phyloP scores from a whole-genome alignment of 305 asterid genomes.

The Fraxinus paxiana region DNA sequence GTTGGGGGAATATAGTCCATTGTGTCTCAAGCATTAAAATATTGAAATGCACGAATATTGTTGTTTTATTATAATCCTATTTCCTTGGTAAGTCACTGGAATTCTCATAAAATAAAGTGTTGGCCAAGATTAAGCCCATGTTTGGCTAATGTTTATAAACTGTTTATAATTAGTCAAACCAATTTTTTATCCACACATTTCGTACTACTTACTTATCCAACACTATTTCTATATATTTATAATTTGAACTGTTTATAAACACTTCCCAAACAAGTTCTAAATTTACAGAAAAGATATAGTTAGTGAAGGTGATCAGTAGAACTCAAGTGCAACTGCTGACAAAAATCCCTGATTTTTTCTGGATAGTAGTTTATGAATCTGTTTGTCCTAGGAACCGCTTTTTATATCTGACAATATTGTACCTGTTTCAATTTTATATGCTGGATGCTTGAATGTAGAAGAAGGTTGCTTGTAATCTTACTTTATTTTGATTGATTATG shows the following conservation, averaged over 20 bases:
- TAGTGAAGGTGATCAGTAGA: background rate
- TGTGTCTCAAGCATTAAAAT: background rate
- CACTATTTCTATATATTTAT: background rate
- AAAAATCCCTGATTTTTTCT: background rate
- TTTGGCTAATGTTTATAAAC: background rate
- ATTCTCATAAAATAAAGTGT: background rate
- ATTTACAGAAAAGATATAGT: background rate
- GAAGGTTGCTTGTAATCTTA: background rate
- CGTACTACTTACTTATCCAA: background rate
- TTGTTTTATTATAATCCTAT: background rate
- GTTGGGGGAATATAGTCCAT: background rate
- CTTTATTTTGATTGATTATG: background rate
- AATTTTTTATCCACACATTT: background rate
- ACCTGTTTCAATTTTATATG: background rate
- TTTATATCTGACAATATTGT: slow-evolving; percentile 1
- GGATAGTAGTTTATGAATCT: background rate
- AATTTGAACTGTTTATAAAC: background rate
- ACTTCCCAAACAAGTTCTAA: background rate
- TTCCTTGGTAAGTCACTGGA: background rate
- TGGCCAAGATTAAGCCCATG: background rate
- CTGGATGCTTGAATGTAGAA: slow-evolving; percentile 12
- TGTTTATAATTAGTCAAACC: background rate
- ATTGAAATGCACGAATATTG: background rate
- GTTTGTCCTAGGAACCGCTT: background rate
- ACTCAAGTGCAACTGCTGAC: background rate